Conservation (phyloP, 805 yeast species). For the Candida silvatica region DNA sequence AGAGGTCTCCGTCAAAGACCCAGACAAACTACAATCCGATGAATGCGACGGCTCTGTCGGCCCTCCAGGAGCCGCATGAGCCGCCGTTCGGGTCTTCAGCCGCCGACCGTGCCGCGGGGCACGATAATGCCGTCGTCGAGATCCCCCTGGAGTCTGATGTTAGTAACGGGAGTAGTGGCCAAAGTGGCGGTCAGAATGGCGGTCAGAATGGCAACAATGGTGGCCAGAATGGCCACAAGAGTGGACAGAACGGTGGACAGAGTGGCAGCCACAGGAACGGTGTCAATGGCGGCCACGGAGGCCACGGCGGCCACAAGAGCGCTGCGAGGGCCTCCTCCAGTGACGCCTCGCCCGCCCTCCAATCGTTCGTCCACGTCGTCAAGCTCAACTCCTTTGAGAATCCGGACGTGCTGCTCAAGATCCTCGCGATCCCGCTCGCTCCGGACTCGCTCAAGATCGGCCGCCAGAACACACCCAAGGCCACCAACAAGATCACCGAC, state of each 20-base stretch:
- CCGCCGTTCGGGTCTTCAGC: too few species aligned
- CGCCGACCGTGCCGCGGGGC: too few species aligned
- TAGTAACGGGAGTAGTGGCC: too few species aligned
- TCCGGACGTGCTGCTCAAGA: constrained; percentile 56
- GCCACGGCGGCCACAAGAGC: too few species aligned
- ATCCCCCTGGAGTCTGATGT: too few species aligned
- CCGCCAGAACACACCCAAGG: constrained; percentile 68
- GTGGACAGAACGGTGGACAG: too few species aligned
- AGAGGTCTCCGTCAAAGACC: constrained; percentile 25
- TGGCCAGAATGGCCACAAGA: not conserved
- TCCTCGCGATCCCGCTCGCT: constrained; percentile 64
- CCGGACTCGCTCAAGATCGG: constrained; percentile 88
- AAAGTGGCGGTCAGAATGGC: not conserved
- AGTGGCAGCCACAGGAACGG: not conserved
- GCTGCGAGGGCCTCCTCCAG: not conserved
- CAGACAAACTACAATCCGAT: constrained; percentile 24
- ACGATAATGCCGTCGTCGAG: too few species aligned
- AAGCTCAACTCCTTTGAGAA: constrained; percentile 70
- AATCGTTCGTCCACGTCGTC: constrained; percentile 45
- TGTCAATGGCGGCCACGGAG: too few species aligned
- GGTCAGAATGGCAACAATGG: not conserved
- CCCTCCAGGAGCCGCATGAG: too few species aligned
- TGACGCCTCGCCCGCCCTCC: too few species aligned
- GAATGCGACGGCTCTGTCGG: constrained; percentile 10
- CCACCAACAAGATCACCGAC: constrained; percentile 58